Base-by-base conservation (phyloP, 108 stramenopile species). In the Mayamaea pseudoterrestris region DNA sequence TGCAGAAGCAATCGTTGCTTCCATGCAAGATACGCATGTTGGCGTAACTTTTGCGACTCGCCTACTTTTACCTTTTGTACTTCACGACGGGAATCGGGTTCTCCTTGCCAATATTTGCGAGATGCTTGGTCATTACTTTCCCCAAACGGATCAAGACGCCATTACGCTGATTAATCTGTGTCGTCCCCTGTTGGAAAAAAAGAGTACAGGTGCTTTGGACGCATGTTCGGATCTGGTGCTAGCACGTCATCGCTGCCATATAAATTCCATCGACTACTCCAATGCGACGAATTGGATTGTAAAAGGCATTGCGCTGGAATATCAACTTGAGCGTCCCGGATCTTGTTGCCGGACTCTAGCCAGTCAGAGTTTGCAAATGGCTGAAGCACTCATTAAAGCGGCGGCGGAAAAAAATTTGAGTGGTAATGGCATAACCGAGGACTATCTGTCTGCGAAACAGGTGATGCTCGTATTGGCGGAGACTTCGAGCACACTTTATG, bases 1-100 rank as follows among this genome's bases (percentile, higher is more conserved):
- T 8, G 62, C 81, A 3, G 60, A 68, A 61, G 71, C 79, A 2
- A 74, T 88, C 49, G 41, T 75, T 14, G 78, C 86, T 6, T 88
- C 86, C n/a, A 65, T 83, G 5, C 44, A 54, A 1, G 70, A 81
- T 41, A 55, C 46, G n/a, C 74, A 80, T 48, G 21, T 82, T 3
- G 86, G 71, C 34, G 69, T 76, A 3, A 65, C 79, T 45, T 44
- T 80, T 22, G 50, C 74, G 21, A 54, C 71, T 12, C 72, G 57
- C 22, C 60, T 88, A 14, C 57, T 88, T n/a, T 34, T 78, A 2
- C 86, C 86, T 1, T 50, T 76, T 60, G 65, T 71, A 40, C 56
- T 53, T 14, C 52, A 75, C 14, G 65, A 66, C 23, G 57, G 71
- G 24, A 74, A 78, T 50, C 47, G 68, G 12, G 56, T 61, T 1